Conservation (phyloP, 306 rosid species). For the Canavalia ensiformis region DNA sequence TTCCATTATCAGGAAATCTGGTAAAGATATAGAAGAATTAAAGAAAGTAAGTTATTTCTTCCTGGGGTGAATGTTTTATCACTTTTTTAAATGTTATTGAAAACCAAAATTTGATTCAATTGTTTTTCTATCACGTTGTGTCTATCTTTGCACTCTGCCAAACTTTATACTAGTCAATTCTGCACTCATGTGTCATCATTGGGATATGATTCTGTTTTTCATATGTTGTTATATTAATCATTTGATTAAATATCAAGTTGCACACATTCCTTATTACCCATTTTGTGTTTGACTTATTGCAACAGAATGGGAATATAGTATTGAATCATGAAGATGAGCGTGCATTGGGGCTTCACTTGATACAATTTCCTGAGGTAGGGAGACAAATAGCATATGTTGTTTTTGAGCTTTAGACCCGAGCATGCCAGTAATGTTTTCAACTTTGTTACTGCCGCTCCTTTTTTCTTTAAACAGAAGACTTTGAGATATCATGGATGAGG, state of each 20-base stretch:
- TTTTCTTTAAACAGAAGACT: constrained; percentile 19
- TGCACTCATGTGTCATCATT: neutral
- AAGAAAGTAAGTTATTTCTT: constrained; percentile 66
- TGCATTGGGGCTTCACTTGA: constrained; percentile 78
- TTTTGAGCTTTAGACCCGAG: constrained; percentile 33
- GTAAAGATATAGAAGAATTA: constrained; percentile 82
- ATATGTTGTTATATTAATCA: neutral
- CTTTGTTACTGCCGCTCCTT: neutral
- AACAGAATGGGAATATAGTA: constrained; percentile 68
- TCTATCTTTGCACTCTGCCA: constrained; percentile 10
- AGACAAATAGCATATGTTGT: neutral
- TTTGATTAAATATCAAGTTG: neutral
- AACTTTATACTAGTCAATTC: constrained; percentile 29
- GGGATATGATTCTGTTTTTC: neutral
- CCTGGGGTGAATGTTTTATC: neutral
- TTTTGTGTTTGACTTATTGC: constrained; percentile 12
- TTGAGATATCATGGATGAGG: neutral
- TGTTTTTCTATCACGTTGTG: neutral
- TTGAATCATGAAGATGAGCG: constrained; percentile 84
- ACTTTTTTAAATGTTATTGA: neutral
- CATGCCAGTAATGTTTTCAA: neutral
- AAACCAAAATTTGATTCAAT: neutral
- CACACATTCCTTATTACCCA: constrained; percentile 9
- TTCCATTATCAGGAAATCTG: constrained; percentile 91
- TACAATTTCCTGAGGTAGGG: constrained; percentile 87